These are phyloP conservation scores for Fusarium buharicum DNA, from an alignment of 2,329 filamentous ascomycete species.

Conservation along the genomic window DNA sequence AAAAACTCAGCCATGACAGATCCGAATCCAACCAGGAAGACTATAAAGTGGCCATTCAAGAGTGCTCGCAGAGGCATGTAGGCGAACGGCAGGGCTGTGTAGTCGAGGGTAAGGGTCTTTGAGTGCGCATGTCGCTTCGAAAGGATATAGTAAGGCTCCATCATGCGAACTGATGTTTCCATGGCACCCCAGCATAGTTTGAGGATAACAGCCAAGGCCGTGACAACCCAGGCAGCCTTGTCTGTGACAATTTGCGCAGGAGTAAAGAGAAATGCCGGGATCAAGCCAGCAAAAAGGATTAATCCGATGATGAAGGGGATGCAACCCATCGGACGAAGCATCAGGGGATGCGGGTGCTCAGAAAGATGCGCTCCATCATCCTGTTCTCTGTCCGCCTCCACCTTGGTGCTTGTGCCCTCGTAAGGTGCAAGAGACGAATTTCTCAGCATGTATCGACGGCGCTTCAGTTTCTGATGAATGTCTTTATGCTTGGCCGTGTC, in stretches of 20 bases:
- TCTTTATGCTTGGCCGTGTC: constrained; percentile 73
- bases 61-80: constrained; percentile 71
- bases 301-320: constrained; percentile 70
- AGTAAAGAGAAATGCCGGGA: constrained; percentile 72
- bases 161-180: constrained; percentile 76
- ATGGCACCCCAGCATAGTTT: constrained; percentile 76
- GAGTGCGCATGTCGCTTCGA: constrained; percentile 72
- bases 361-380: constrained; percentile 62
- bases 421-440: constrained; percentile 77
- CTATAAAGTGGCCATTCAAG: constrained; percentile 70
- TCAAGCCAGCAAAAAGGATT: constrained; percentile 64
- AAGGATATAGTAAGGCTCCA: constrained; percentile 79
- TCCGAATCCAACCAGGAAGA: constrained; percentile 75
- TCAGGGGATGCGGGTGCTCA: constrained; percentile 74
- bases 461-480: constrained; percentile 74
- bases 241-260: constrained; percentile 65
- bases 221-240: constrained; percentile 72
- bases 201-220: constrained; percentile 71
- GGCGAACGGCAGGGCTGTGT: constrained; percentile 76
- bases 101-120: constrained; percentile 75
- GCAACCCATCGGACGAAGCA: constrained; percentile 70
- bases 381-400: constrained; percentile 56
- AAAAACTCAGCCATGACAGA: constrained; percentile 78
- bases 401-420: constrained; percentile 57
- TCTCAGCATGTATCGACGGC: constrained; percentile 73